Evolutionary conservation across 129 eudicot species (phyloP).

Genomic region (Solidago caesia): DNA sequence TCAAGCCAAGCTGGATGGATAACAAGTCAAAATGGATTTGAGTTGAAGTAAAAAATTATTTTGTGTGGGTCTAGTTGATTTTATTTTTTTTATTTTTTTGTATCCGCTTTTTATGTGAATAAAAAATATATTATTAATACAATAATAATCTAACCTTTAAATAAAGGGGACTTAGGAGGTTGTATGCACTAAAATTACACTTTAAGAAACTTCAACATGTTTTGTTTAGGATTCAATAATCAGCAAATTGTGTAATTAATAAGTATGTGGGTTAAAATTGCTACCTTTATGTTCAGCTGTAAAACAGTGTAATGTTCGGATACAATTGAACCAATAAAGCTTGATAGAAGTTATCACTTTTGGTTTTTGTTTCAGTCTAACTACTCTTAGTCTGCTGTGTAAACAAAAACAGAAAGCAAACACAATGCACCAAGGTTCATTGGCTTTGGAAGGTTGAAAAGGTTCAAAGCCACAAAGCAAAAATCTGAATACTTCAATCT

Average conservation of each 20-base stretch:
- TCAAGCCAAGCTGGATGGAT: too few species aligned
- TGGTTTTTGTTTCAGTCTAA: not conserved
- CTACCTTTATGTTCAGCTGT: not conserved
- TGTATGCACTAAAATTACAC: not conserved
- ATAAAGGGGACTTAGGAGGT: not conserved
- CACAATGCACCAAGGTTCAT: not conserved
- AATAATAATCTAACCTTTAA: not conserved
- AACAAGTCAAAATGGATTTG: too few species aligned
- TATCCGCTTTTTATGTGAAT: not conserved
- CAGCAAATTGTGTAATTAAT: not conserved
- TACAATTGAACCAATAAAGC: not conserved
- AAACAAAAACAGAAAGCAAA: not conserved
- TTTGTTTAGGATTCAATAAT: not conserved
- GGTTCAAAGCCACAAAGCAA: conserved; percentile 1
- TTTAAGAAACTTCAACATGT: not conserved
- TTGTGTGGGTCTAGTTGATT: too few species aligned
- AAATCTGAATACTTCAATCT: not conserved
- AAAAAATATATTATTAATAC: not conserved
- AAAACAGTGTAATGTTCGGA: not conserved
- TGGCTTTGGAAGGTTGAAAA: not conserved
- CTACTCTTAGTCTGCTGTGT: not conserved
- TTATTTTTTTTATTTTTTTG: too few species aligned
- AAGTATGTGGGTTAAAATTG: not conserved
- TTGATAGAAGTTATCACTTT: not conserved
- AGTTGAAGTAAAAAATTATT: too few species aligned